Base-by-base conservation (phyloP, 1,284 basidiomycete genomes). In the Tetrapyrgos nigripes region DNA sequence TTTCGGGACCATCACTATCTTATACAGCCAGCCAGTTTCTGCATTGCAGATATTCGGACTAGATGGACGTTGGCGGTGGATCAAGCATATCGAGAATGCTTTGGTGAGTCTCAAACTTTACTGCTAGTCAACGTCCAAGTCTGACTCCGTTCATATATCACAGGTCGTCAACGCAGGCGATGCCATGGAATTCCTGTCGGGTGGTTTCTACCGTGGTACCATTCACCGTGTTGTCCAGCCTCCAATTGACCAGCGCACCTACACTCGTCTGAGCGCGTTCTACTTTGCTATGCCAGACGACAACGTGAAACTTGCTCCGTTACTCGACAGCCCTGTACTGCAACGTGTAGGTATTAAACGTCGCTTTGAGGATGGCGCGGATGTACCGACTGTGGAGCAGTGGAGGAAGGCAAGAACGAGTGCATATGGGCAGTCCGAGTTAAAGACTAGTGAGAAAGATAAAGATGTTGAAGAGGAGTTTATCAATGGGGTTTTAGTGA, bases 11-110 rank as follows among this genome's bases (percentile, higher is more conserved):
- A 71, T 88, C 54, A 84, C 82, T 2, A 79, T 87, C 13, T 70
- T 88, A 14, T 87, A 81, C 74, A 84, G 83, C 45, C 86, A 88
- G 57, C 86, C 87, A 0, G 79, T 88, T 3, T 73, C 82, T 11
- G 84, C 77, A 0, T 74, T 88, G 24, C 87, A 89, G 55, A 86
- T 88, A 46, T 69, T 83, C 6, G 75, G 77, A 1, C 76, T 65
- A 4, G 80, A 84, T 35, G 81, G 81, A 2, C 72, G 66, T 24
- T 89, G 86, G 87, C 79, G 79, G 55, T 88, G 83, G 81, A 73
- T 86, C 8, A 80, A 75, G 58, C 85, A 88, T 64, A 76, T 87
- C 26, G 81, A 84, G 3, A 86, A 87, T 60, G 84, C 83, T 2
- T 68, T 88, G 45, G 85, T 86, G 62, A 57, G 76, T 59, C 13